Percentiles rank a stretch among this genome's conserved stretches.
These are phyloP conservation scores for Globisporangium lucens DNA, from an alignment of 352 stramenopile species.

Conservation along the genomic window DNA sequence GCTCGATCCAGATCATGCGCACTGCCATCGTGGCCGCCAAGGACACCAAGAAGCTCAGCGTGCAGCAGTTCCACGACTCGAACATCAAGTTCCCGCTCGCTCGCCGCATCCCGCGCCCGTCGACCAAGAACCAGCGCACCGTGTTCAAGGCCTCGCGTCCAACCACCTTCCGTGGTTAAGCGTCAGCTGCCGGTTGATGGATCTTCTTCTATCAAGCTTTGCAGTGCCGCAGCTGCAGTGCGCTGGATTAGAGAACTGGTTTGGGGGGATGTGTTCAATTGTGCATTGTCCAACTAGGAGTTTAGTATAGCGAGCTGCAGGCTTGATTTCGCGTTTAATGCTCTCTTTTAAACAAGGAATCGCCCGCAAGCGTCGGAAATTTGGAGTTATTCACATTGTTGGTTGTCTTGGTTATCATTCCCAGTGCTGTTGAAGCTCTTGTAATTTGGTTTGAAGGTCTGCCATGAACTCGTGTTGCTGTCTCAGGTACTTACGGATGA, in stretches of 20 bases:
- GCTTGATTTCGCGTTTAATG: constrained; percentile 8
- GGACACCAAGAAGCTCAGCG: constrained; percentile 95
- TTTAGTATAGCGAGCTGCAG: constrained; percentile 1
- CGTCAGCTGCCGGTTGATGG: constrained; percentile 5
- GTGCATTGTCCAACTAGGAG: background rate
- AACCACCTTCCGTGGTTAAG: constrained; percentile 98
- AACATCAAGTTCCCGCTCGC: constrained; percentile 98
- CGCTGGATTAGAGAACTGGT: background rate
- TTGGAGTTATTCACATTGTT: constrained; percentile 5
- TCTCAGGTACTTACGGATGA: constrained; percentile 21
- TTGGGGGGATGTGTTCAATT: background rate
- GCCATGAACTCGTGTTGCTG: constrained; percentile 25
- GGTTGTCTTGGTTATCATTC: background rate
- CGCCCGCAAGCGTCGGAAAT: constrained; percentile 12
- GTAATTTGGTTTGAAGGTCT: background rate
- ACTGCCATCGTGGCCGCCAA: constrained; percentile 94
- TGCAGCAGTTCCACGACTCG: constrained; percentile 96
- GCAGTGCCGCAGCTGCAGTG: background rate
- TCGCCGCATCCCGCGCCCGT: constrained; percentile 92
- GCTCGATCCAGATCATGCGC: constrained; percentile 99
- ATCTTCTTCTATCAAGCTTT: background rate
- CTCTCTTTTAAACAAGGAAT: constrained; percentile 5
- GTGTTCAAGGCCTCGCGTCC: constrained; percentile 96
- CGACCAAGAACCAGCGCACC: constrained; percentile 94
- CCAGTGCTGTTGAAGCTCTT: background rate